phyloP scores from a whole-genome alignment of 2,329 filamentous ascomycete species.

The Mollisia scopiformis region DNA sequence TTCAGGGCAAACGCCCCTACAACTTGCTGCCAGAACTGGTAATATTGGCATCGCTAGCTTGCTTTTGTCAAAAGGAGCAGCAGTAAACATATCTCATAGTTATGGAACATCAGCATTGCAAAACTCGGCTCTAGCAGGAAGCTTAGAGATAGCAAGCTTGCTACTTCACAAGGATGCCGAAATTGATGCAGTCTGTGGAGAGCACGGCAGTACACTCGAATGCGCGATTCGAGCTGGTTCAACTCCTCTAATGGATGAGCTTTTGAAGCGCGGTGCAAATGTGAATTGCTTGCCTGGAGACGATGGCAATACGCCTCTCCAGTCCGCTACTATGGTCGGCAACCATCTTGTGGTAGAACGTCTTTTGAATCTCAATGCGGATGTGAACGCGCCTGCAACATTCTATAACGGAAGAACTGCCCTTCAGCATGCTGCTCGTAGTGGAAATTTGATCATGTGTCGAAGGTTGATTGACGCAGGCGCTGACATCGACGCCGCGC shows the following conservation, averaged over 20 bases:
- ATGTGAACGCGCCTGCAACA: slow-evolving; percentile 6
- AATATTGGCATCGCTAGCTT: background rate
- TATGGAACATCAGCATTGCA: background rate
- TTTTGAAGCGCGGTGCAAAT: background rate
- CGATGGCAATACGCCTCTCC: background rate
- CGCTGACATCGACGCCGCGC: slow-evolving; percentile 6
- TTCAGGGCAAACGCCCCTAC: background rate
- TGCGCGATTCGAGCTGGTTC: background rate
- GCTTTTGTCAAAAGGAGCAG: background rate
- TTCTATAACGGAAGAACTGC: background rate
- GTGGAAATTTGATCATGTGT: background rate
- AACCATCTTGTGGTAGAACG: background rate
- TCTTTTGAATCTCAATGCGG: slow-evolving; percentile 2
- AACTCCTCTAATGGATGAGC: background rate
- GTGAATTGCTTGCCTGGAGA: background rate
- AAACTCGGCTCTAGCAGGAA: background rate
- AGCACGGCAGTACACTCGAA: background rate
- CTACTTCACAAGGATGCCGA: background rate
- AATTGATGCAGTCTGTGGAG: background rate
- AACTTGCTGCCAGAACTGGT: background rate
- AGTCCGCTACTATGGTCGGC: slow-evolving; percentile 1
- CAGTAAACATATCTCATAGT: background rate
- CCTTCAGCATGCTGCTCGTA: background rate
- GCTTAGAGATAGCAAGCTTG: background rate
- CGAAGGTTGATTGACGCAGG: slow-evolving; percentile 1